Percentiles rank a stretch among this genome's conserved stretches.
Conservation (phyloP, 2,329 filamentous ascomycete species). For the Cladosporium sp. region DNA sequence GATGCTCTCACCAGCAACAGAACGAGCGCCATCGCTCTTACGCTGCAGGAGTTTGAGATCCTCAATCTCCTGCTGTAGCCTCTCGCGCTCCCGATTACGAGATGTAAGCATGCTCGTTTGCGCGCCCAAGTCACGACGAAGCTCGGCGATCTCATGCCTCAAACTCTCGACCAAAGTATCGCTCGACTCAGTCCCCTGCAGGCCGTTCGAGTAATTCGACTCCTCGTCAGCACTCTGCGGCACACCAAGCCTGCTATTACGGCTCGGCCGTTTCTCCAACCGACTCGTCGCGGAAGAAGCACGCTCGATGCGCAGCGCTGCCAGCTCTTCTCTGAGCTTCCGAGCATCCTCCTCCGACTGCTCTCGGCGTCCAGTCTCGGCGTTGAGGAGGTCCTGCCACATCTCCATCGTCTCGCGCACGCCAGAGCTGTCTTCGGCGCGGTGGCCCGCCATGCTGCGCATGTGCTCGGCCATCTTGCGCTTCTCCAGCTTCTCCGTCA, state of each 20-base stretch:
- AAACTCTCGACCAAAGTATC: slow-evolving; percentile 64
- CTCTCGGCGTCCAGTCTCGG: slow-evolving; percentile 83
- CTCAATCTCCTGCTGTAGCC: slow-evolving; percentile 94
- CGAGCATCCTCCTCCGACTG: slow-evolving; percentile 87
- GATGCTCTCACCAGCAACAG: slow-evolving; percentile 75
- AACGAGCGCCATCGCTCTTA: slow-evolving; percentile 58
- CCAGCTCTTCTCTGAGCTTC: slow-evolving; percentile 76
- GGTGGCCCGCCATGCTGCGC: slow-evolving; percentile 48
- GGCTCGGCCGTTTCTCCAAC: slow-evolving; percentile 35
- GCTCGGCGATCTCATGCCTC: slow-evolving; percentile 85
- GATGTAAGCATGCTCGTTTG: slow-evolving; percentile 98
- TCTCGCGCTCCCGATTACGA: slow-evolving; percentile 89
- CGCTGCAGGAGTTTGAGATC: slow-evolving; percentile 87
- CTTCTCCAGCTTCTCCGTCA: slow-evolving; percentile 80
- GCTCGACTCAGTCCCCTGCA: slow-evolving; percentile 28
- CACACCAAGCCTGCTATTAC: slow-evolving; percentile 34
- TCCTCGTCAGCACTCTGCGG: slow-evolving; percentile 33
- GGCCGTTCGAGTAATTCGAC: slow-evolving; percentile 35
- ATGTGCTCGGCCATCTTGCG: slow-evolving; percentile 80
- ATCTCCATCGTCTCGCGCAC: slow-evolving; percentile 61
- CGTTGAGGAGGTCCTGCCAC: slow-evolving; percentile 91
- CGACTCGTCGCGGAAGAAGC: slow-evolving; percentile 35
- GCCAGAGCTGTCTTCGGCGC: slow-evolving; percentile 26
- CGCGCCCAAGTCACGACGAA: slow-evolving; percentile 87
- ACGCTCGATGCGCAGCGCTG: slow-evolving; percentile 45